Base-by-base conservation (phyloP, 2,329 filamentous ascomycete genomes). In the Paraphoma sp. region DNA sequence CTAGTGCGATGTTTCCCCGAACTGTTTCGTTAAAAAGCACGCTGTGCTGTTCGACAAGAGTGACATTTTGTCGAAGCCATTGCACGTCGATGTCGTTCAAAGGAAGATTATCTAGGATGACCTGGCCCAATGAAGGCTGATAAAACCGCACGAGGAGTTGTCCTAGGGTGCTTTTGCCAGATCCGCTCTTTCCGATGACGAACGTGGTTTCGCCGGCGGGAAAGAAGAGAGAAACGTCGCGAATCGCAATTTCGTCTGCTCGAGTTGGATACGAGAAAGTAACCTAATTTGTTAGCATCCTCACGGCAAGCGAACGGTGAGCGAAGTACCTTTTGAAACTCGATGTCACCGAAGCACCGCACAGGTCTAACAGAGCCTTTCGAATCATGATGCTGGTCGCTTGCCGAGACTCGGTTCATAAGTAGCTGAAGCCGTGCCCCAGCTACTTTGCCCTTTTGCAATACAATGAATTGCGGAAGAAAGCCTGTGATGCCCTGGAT, bases 111-210 rank as follows among this genome's bases (percentile, higher is more conserved):
- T 96, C 92, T 9, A 98, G 79, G 0, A 83, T 72, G 14, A 97
- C 87, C 0, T 84, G 75, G 0, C 93, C 94, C 0, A 78, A 78
- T 0, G 78, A 75, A 0, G 91, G 86, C 6, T 85, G 80, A 69
- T 97, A 97, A 65, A 96, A 90, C 11, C 88, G 86, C 48, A 93
- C 82, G 0, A 98, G 81, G 0, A 98, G 82, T 69, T 92, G 92
- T 1, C 89, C 88, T 1, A 98, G 71, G 0, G 94, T 98, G 65
- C 92, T 97, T 75, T 98, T 98, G 0, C 94, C 94, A 1, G 92
- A 97, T 0, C 95, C 95, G 68, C 92, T 97, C 67, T 84, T 85
- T 0, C 94, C 95, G 48, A 97, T 86, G 2, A 98, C 82, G 68
- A 95, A 97, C 0, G 88, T 92, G 3, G 89, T 87, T 59, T 90